Conservation (phyloP, 2,329 filamentous ascomycete genomes). For the Xylariomycetidae sp. region DNA sequence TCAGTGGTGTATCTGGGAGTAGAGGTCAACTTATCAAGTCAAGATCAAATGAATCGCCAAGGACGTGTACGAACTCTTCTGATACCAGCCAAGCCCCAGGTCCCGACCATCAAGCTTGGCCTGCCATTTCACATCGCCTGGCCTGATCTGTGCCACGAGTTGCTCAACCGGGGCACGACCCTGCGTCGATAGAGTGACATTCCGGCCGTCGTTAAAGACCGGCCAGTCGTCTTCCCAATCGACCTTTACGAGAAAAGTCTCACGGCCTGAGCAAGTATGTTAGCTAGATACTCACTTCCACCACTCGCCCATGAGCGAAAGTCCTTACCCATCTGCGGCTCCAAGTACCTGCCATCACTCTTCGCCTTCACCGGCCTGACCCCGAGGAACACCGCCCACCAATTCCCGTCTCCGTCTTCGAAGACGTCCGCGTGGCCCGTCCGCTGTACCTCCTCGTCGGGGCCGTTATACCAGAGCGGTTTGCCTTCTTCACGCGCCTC, state of each 20-base stretch:
- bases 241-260: conserved; percentile 44
- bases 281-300: not conserved
- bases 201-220: conserved; percentile 40
- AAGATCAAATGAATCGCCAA: not conserved
- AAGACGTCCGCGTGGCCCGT: conserved; percentile 45
- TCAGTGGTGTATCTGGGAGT: conserved; percentile 39
- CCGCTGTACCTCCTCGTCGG: conserved; percentile 41
- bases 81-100: conserved; percentile 33
- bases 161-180: conserved; percentile 21
- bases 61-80: conserved; percentile 23
- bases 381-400: conserved; percentile 43
- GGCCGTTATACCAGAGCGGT: conserved; percentile 40
- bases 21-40: no score
- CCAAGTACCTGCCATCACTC: conserved; percentile 24
- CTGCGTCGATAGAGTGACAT: conserved; percentile 33
- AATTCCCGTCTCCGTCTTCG: conserved; percentile 36
- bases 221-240: conserved; percentile 48
- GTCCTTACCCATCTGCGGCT: conserved; percentile 35
- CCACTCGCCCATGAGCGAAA: no score
- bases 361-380: conserved; percentile 31
- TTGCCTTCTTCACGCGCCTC: conserved; percentile 35
- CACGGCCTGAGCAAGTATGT: conserved; percentile 29
- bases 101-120: conserved; percentile 27
- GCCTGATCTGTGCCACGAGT: conserved; percentile 12
- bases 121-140: conserved; percentile 28